A percentile compares a stretch with the other conserved stretches of the same genome.
These are phyloP conservation scores for Fusarium torulosum DNA, from an alignment of 2,329 filamentous ascomycete genomes.

Conservation along the genomic window DNA sequence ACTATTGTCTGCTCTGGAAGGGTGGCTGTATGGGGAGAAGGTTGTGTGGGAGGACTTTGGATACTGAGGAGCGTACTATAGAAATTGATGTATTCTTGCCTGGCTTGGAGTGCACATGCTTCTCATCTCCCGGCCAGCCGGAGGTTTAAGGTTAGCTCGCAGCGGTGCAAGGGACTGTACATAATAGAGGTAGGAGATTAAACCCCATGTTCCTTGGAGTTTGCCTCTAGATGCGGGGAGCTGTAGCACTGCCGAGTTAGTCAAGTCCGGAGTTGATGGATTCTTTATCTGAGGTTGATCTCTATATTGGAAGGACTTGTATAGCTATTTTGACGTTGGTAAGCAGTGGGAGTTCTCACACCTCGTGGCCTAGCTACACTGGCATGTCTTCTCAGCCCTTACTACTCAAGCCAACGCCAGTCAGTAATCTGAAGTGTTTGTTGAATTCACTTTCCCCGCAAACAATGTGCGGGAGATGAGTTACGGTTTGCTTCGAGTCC, in stretches of 20 bases:
- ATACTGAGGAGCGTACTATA: conserved; percentile 57
- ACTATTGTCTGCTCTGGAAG: conserved; percentile 57
- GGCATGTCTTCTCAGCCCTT: neutral
- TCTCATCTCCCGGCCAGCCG: conserved; percentile 25
- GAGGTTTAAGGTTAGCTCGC: conserved; percentile 22
- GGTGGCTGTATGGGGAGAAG: conserved; percentile 67
- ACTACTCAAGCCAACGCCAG: neutral
- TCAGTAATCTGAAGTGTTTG: neutral
- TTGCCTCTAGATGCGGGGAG: conserved; percentile 34
- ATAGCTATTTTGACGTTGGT: neutral
- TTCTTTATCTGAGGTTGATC: conserved; percentile 6
- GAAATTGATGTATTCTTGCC: conserved; percentile 4
- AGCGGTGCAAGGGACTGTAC: conserved; percentile 28
- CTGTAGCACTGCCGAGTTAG: conserved; percentile 22
- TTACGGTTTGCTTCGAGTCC: conserved; percentile 15
- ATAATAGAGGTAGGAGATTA: neutral
- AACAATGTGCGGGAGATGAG: conserved; percentile 20
- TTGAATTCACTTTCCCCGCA: conserved; percentile 29
- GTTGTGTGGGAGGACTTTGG: conserved; percentile 72
- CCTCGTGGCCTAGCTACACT: neutral
- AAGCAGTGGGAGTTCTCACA: neutral
- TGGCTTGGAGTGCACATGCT: neutral
- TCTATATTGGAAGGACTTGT: neutral
- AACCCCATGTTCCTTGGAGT: conserved; percentile 11
- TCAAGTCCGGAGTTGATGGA: conserved; percentile 24